These are phyloP conservation scores for Kazachstania sp. DNA, from an alignment of 1,139 yeast genomes.

Conservation along the genomic window DNA sequence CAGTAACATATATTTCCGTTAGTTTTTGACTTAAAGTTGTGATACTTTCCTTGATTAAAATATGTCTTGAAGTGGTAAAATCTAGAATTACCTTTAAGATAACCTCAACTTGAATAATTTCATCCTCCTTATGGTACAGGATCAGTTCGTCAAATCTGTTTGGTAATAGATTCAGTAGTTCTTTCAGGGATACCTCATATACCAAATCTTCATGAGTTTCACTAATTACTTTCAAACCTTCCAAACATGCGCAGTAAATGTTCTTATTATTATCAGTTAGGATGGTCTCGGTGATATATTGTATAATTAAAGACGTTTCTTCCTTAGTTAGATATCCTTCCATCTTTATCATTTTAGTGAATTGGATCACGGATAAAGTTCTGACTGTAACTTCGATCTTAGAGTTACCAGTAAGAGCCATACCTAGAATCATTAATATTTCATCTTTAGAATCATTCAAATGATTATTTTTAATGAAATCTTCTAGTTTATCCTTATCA, in stretches of 20 bases:
- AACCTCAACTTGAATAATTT: constrained; percentile 30
- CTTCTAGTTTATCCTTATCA: constrained; percentile 7
- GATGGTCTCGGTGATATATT: constrained; percentile 57
- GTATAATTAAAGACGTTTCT: constrained; percentile 57
- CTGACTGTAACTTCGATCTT: constrained; percentile 60
- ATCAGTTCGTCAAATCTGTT: constrained; percentile 29
- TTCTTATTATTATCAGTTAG: constrained; percentile 37
- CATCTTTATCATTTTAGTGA: constrained; percentile 46
- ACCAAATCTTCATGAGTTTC: constrained; percentile 39
- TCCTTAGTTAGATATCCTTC: constrained; percentile 39
- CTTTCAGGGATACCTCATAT: constrained; percentile 53
- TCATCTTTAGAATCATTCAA: constrained; percentile 51
- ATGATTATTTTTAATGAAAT: constrained; percentile 22
- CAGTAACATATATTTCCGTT: constrained; percentile 10
- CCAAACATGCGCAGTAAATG: constrained; percentile 39
- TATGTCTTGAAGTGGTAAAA: constrained; percentile 29
- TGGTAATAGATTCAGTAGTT: constrained; percentile 46
- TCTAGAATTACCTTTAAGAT: constrained; percentile 38
- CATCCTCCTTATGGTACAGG: constrained; percentile 20
- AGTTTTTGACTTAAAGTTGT: constrained; percentile 19
- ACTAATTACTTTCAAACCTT: constrained; percentile 44
- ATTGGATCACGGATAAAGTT: constrained; percentile 55
- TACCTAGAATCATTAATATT: constrained; percentile 55
- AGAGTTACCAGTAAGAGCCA: constrained; percentile 58
- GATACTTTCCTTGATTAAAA: constrained; percentile 26